Evolutionary conservation across 2,329 filamentous ascomycete genomes (phyloP).

Genomic region (Phialemonium atrogriseum): DNA sequence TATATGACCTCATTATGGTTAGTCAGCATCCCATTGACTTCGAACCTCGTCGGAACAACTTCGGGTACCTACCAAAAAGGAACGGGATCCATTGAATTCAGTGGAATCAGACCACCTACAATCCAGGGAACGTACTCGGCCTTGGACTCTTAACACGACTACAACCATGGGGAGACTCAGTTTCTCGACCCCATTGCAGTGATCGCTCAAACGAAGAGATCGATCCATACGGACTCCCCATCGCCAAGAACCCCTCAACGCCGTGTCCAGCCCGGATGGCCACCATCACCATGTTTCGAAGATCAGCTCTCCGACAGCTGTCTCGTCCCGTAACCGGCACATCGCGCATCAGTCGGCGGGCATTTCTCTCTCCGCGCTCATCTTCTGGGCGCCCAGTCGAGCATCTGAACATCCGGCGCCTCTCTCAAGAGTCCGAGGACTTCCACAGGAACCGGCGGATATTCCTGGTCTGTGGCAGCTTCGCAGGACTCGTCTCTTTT

Average conservation of each 20-base stretch:
- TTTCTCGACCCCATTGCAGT: too few species aligned
- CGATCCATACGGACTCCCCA: too few species aligned
- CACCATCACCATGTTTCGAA: slow-evolving; percentile 20
- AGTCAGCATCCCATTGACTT: too few species aligned
- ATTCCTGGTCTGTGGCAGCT: slow-evolving; percentile 42
- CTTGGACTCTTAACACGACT: too few species aligned
- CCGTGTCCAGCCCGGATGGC: background rate
- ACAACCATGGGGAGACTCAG: too few species aligned
- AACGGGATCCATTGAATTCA: too few species aligned
- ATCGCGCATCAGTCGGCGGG: slow-evolving; percentile 18
- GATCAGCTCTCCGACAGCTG: slow-evolving; percentile 15
- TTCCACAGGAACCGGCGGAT: slow-evolving; percentile 43
- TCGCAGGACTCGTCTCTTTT: slow-evolving; percentile 41
- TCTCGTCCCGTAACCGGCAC: slow-evolving; percentile 10
- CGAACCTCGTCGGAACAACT: too few species aligned
- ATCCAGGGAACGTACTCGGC: too few species aligned
- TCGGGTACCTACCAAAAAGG: too few species aligned
- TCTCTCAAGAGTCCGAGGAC: slow-evolving; percentile 36
- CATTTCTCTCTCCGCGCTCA: slow-evolving; percentile 21
- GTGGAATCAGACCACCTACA: too few species aligned
- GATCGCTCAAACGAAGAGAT: too few species aligned
- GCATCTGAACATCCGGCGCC: slow-evolving; percentile 39
- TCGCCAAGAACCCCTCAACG: background rate
- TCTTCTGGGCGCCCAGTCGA: slow-evolving; percentile 28
- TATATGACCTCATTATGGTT: too few species aligned